A percentile compares a stretch with the other conserved stretches of the same genome.
These are phyloP conservation scores for Vinca minor DNA, from an alignment of 257 asterid species.

Conservation along the genomic window DNA sequence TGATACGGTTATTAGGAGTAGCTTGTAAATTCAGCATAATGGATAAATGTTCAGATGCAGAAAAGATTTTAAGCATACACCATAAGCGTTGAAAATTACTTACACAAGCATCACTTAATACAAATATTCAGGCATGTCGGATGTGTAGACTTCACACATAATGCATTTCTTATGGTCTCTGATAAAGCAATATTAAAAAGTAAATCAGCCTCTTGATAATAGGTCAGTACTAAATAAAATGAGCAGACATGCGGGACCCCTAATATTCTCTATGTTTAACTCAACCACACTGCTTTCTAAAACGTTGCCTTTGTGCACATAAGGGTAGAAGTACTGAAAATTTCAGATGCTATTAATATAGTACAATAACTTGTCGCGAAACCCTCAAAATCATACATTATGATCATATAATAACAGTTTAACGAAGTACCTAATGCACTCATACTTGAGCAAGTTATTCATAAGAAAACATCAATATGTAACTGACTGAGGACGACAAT, in stretches of 20 bases:
- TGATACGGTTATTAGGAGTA: not conserved
- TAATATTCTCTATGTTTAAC: not conserved
- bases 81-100: not conserved
- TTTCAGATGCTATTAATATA: not conserved
- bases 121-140: not conserved
- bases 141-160: not conserved
- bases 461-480: not conserved
- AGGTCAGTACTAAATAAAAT: not conserved
- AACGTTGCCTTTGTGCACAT: not conserved
- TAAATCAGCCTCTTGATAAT: not conserved
- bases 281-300: not conserved
- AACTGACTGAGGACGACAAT: slow-evolving; percentile 2
- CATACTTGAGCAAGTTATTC: not conserved
- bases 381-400: not conserved
- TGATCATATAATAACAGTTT: not conserved
- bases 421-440: not conserved
- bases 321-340: not conserved
- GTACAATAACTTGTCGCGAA: not conserved
- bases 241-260: not conserved
- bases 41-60: not conserved
- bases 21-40: not conserved
- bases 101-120: not conserved
- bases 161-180: not conserved
- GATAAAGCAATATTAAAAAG: not conserved
- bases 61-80: not conserved